phyloP scores from a whole-genome alignment of 148 eudicot genomes.

The Silene conica region DNA sequence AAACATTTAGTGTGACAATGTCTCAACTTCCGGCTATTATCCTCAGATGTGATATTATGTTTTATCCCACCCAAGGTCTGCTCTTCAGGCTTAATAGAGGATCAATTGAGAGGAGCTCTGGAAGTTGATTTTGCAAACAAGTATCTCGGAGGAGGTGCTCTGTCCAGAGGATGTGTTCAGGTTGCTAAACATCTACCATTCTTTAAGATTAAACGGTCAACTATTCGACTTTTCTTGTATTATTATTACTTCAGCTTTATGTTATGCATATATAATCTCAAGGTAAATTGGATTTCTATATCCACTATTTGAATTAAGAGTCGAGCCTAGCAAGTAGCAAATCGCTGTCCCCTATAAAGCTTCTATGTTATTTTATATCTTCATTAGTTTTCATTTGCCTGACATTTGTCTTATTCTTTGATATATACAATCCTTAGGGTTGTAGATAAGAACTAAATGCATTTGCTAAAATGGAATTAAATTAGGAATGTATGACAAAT shows the following conservation, averaged over 20 bases:
- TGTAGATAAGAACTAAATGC: no score
- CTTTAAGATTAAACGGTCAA: not conserved
- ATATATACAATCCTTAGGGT: no score
- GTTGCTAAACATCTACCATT: constrained; percentile 27
- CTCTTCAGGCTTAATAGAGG: constrained; percentile 78
- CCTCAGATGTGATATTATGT: not conserved
- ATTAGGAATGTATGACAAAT: no score
- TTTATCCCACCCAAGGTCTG: constrained; percentile 40
- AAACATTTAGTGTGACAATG: not conserved
- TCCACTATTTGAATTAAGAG: no score
- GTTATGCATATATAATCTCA: not conserved
- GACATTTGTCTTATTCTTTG: not conserved
- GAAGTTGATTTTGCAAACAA: constrained; percentile 98
- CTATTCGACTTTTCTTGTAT: not conserved
- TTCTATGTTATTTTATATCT: not conserved
- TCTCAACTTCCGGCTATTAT: not conserved
- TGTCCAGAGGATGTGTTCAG: constrained; percentile 85
- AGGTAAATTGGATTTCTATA: not conserved
- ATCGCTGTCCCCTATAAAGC: not conserved
- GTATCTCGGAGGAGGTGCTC: constrained; percentile 93
- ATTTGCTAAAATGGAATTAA: no score
- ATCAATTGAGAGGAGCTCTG: constrained; percentile 61
- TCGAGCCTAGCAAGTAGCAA: not conserved
- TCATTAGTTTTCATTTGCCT: not conserved
- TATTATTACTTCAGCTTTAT: constrained; percentile 2